phyloP scores from a whole-genome alignment of 1,284 basidiomycete genomes.

The Apiotrichum veenhuisii region DNA sequence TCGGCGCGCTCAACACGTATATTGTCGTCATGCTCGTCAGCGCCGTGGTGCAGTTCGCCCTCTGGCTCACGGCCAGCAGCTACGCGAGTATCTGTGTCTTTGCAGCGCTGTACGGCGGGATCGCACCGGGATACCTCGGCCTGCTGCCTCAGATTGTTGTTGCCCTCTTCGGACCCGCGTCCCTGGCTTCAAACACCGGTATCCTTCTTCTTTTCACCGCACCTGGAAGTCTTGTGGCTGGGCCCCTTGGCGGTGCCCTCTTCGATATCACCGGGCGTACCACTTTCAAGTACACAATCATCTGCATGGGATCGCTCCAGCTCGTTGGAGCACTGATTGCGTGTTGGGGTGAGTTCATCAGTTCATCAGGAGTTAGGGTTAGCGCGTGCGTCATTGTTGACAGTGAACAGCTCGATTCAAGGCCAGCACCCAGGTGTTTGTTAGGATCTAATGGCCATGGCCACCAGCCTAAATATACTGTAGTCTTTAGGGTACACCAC shows the following conservation, averaged over 20 bases:
- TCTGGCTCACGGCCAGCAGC: constrained; percentile 15
- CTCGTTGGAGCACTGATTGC: constrained; percentile 11
- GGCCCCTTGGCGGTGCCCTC: constrained; percentile 14
- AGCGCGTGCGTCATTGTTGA: background rate
- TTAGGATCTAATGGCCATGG: background rate
- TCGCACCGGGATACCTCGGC: constrained; percentile 32
- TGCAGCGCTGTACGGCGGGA: constrained; percentile 12
- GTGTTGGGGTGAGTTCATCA: constrained; percentile 17
- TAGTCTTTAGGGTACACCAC: too few relatives aligned
- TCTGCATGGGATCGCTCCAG: constrained; percentile 8
- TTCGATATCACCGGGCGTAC: constrained; percentile 8
- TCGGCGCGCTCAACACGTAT: constrained; percentile 19
- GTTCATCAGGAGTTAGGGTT: background rate
- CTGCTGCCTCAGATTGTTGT: constrained; percentile 37
- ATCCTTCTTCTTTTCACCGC: constrained; percentile 15
- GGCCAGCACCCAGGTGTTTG: background rate
- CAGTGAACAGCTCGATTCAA: constrained; percentile 10
- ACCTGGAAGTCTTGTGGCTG: constrained; percentile 12
- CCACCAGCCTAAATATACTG: too few relatives aligned
- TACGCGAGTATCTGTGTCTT: constrained; percentile 9
- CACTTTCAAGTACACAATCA: constrained; percentile 9
- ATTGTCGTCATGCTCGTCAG: constrained; percentile 11
- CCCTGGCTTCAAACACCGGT: constrained; percentile 36
- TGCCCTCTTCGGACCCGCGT: constrained; percentile 30
- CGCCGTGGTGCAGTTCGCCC: constrained; percentile 12